Conservation (phyloP, 805 yeast species). For the Osmozyma mogii region DNA sequence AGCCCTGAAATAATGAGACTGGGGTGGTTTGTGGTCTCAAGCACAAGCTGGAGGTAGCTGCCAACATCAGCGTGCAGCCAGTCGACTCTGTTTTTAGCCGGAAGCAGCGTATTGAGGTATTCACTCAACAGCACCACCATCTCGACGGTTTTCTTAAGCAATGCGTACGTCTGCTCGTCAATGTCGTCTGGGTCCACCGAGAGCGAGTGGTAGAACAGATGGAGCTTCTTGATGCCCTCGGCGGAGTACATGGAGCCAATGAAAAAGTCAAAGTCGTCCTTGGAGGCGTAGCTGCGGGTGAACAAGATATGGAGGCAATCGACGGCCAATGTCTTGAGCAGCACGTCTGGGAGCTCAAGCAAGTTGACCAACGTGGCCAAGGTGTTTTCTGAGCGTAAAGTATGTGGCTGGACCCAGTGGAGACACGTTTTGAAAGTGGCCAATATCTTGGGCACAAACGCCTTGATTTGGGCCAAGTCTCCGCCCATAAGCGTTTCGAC, state of each 20-base stretch:
- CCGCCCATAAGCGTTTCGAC: slow-evolving; percentile 25
- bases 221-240: slow-evolving; percentile 65
- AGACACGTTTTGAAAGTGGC: slow-evolving; percentile 84
- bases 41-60: slow-evolving; percentile 64
- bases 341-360: slow-evolving; percentile 50
- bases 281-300: slow-evolving; percentile 63
- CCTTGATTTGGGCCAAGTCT: slow-evolving; percentile 23
- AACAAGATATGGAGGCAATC: slow-evolving; percentile 87
- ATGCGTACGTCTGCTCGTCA: slow-evolving; percentile 72
- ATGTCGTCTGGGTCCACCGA: slow-evolving; percentile 61
- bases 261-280: slow-evolving; percentile 66
- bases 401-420: slow-evolving; percentile 81
- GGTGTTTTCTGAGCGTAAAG: slow-evolving; percentile 60
- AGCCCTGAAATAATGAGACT: slow-evolving; percentile 87
- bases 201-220: slow-evolving; percentile 53
- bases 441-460: slow-evolving; percentile 57
- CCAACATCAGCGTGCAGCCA: slow-evolving; percentile 53
- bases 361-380: slow-evolving; percentile 55
- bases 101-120: slow-evolving; percentile 47
- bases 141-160: slow-evolving; percentile 85
- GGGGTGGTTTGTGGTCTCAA: slow-evolving; percentile 75
- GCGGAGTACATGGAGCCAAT: slow-evolving; percentile 71
- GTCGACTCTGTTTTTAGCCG: slow-evolving; percentile 34
- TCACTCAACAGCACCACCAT: slow-evolving; percentile 85
- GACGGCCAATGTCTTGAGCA: slow-evolving; percentile 72